phyloP scores from a whole-genome alignment of 352 stramenopile species.

The Paralagenidium karlingii region DNA sequence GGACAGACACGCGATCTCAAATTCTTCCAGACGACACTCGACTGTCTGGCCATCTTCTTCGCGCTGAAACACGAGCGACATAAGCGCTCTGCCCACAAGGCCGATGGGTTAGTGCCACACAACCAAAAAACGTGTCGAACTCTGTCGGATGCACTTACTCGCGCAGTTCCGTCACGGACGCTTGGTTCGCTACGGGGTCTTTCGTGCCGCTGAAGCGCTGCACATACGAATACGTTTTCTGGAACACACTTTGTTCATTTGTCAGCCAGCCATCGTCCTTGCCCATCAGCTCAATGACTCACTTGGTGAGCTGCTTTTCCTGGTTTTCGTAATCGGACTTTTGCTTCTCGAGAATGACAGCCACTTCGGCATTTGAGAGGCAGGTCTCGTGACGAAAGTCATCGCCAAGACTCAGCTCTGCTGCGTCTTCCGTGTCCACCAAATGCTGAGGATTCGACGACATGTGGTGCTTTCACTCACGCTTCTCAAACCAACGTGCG shows the following conservation, averaged over 20 bases:
- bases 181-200: constrained; percentile 83
- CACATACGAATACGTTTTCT: constrained; percentile 88
- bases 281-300: constrained; percentile 5
- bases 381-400: constrained; percentile 85
- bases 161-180: constrained; percentile 78
- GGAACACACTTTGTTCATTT: constrained; percentile 77
- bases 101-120: too few relatives aligned
- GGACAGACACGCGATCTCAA: constrained; percentile 82
- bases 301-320: constrained; percentile 83
- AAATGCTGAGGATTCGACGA: constrained; percentile 77
- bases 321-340: constrained; percentile 86
- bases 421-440: constrained; percentile 83
- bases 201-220: constrained; percentile 87
- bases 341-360: constrained; percentile 85
- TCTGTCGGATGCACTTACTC: constrained; percentile 35
- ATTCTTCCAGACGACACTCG: constrained; percentile 78
- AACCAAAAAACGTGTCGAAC: constrained; percentile 1
- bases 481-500: constrained; percentile 2
- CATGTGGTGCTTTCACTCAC: constrained; percentile 14
- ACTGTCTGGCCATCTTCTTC: constrained; percentile 56
- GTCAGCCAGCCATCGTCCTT: constrained; percentile 1
- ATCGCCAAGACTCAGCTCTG: constrained; percentile 79
- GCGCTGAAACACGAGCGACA: constrained; percentile 74
- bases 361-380: constrained; percentile 82
- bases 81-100: constrained; percentile 38